Evolutionary conservation across 345 rosid genomes (phyloP), one percentile per base, ranked within the genome.

Genomic region (Lepidium aucheri): DNA sequence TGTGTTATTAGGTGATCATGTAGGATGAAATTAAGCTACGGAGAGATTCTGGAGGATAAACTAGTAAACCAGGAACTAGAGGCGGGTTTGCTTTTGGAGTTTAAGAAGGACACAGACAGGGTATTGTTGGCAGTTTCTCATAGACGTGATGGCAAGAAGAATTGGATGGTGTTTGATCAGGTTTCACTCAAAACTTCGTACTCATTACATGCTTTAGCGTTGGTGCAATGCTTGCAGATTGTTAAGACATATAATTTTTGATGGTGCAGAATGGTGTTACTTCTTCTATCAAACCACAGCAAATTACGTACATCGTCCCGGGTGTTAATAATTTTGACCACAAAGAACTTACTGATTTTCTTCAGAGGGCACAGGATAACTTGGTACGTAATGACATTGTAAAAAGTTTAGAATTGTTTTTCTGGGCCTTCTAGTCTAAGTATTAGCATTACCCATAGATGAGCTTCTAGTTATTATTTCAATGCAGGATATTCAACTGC

Each of bases 111-210:
- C 38, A 26, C 90, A 0, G 99, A 86, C 4, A 88, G 89, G 44
- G 74, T 86, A 17, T 72, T 88, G 70, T 78, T 90, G 35, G 99
- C 95, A 9, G 92, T 93, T 50, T 79, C 86, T 45, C 90, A 84
- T 84, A 79, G 82, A 77, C 96, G 84, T 52, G 99, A 90, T 78
- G 96, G 99, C 60, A 93, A 93, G 78, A 90, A 88, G 85, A 93
- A 93, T 24, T 93, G 99, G 99, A 88, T 93, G 86, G 99, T 93
- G 83, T 75, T 78, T 72, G 99, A 93, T 88, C 96, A 93, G 98
- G 96, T 93, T 86, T 80, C 65, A 34, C 63, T 83, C 50, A 60
- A 74, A 80, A 67, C 72, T 58, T 60, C 78, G 77, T 72, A 74
- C 73, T 74, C 80, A 53, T 76, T 78, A 69, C 13, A 6, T 54